Evolutionary conservation across 768 basidiomycete species (phyloP).

Genomic region (Podaxis sp.): DNA sequence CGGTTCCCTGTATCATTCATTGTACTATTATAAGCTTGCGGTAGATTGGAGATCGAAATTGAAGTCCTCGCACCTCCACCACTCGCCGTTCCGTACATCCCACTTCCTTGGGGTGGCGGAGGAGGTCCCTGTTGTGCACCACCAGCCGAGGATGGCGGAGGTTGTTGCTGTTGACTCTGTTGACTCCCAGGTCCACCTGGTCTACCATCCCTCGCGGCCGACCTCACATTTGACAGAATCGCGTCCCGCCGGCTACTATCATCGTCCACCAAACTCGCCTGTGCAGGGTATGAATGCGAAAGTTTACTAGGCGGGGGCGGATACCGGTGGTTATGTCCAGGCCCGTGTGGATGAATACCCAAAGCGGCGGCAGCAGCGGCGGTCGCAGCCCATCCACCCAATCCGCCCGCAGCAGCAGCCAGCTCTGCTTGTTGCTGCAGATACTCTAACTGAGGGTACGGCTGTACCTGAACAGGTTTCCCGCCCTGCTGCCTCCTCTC

Average conservation of each 20-base stretch:
- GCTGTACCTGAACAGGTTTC: constrained; percentile 54
- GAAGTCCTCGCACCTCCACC: constrained; percentile 22
- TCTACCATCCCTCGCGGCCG: constrained; percentile 50
- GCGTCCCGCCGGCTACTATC: constrained; percentile 58
- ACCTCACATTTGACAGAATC: constrained; percentile 77
- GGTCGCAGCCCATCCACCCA: constrained; percentile 8
- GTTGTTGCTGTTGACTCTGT: constrained; percentile 7
- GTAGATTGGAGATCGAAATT: constrained; percentile 73
- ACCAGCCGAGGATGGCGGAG: not conserved
- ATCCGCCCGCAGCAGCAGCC: constrained; percentile 55
- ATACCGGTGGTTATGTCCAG: constrained; percentile 38
- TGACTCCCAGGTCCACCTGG: constrained; percentile 13
- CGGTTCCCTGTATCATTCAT: constrained; percentile 53
- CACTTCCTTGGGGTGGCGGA: constrained; percentile 15
- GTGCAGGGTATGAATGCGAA: constrained; percentile 63
- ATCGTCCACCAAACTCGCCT: constrained; percentile 63
- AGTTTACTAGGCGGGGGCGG: constrained; percentile 62
- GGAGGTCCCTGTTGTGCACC: constrained; percentile 2
- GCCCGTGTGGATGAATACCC: constrained; percentile 47
- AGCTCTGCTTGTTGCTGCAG: constrained; percentile 92
- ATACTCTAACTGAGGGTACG: constrained; percentile 87
- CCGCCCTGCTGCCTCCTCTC: constrained; percentile 83
- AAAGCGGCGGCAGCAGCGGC: constrained; percentile 9
- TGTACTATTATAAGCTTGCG: constrained; percentile 62
- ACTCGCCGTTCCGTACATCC: constrained; percentile 39